Base-by-base conservation (phyloP, 2,329 filamentous ascomycete species). In the Sarocladiaceae sp. region DNA sequence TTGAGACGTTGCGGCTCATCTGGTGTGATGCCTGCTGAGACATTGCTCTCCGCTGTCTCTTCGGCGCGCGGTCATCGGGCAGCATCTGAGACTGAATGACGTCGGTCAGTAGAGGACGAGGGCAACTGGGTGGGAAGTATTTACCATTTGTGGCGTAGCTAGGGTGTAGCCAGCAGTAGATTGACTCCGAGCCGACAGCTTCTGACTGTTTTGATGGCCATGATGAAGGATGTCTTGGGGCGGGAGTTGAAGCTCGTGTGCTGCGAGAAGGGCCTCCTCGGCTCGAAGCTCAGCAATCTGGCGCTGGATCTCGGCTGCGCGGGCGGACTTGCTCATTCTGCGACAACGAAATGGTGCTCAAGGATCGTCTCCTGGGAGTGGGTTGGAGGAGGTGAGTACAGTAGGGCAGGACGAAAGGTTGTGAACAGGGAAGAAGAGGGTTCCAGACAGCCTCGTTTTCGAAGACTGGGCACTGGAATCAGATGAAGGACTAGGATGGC, bases 101-200 rank as follows among this genome's bases (percentile, higher is more conserved):
- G 4, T 63, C 68, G 64, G 52, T 68, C 64, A 37, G 60, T 61
- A 42, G 65, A 62, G 46, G 63, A 55, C 66, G 53, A 63, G 63
- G 33, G 62, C 59, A 35, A 64, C 64, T 54, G 62, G 15, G 15
- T 22, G 22, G 4, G 8, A 20, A n/a, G 15, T 5, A 23, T 20
- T 25, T 48, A 48, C 44, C 44, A 31, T 48, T 33, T 8, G 20
- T 18, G 25, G 28, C n/a, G 25, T 48, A 11, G 44, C 26, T n/a
- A 48, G 4, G n/a, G 29, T 28, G 18, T 53, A 39, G 26, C 52
- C 52, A 23, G 49, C 18, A 25, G 18, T 49, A 11, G 52, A 53
- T 26, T 44, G 39, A 26, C 52, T 53, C 22, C 52, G 29, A 8
- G 47, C 44, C 25, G 28, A 22, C 5, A 48, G 25, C 26, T 48